phyloP scores from a whole-genome alignment of 1,284 basidiomycete genomes.

The Tranzscheliella williamsii region DNA sequence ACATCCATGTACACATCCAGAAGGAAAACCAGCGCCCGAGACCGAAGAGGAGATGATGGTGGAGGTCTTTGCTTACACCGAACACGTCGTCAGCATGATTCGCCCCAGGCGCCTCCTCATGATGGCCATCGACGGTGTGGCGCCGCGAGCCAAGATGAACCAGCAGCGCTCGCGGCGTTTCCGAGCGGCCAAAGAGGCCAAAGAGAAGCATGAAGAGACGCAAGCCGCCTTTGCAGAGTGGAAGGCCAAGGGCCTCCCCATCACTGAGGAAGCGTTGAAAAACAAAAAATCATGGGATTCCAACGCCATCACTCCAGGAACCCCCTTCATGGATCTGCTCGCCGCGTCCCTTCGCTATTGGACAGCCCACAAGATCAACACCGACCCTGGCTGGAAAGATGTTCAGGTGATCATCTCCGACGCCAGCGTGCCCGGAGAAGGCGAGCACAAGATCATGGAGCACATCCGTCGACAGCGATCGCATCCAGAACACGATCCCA shows the following conservation, averaged over 20 bases:
- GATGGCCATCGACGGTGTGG: constrained; percentile 99
- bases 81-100: constrained; percentile 95
- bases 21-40: constrained; percentile 86
- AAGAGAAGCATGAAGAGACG: constrained; percentile 85
- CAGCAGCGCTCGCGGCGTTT: constrained; percentile 96
- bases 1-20: constrained; percentile 97
- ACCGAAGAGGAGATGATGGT: constrained; percentile 99
- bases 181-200: constrained; percentile 89
- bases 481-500: constrained; percentile 86
- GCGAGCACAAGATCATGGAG: constrained; percentile 99
- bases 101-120: constrained; percentile 91
- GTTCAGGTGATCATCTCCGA: constrained; percentile 90
- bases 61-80: constrained; percentile 95
- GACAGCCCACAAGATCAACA: constrained; percentile 93
- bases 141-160: constrained; percentile 98
- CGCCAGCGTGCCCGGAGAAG: constrained; percentile 94
- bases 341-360: constrained; percentile 89
- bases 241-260: constrained; percentile 84
- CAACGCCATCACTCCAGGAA: constrained; percentile 96
- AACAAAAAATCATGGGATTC: constrained; percentile 88
- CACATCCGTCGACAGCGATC: constrained; percentile 88
- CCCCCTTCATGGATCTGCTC: constrained; percentile 95
- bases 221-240: constrained; percentile 80
- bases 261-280: constrained; percentile 79
- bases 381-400: constrained; percentile 88